A percentile compares a stretch with the other conserved stretches of the same genome.
Conservation (phyloP, 805 yeast species). For the Starmerella etchellsii region DNA sequence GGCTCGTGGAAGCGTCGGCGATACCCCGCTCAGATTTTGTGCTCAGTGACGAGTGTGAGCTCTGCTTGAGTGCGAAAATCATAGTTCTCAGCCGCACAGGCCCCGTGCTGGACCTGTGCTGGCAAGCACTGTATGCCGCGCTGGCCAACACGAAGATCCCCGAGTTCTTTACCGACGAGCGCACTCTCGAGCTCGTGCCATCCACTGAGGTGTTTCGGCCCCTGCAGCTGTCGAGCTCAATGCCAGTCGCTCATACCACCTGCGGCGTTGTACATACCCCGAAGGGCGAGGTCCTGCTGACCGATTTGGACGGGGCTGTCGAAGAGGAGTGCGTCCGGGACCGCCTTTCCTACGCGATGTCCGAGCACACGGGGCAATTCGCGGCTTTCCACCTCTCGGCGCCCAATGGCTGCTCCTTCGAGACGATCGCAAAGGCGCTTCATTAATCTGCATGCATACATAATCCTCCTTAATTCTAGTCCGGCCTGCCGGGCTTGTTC, state of each 20-base stretch:
- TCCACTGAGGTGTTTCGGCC: slow-evolving; percentile 20
- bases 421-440: not conserved
- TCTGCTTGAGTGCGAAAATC: slow-evolving; percentile 56
- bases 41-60: slow-evolving; percentile 29
- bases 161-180: slow-evolving; percentile 45
- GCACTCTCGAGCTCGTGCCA: slow-evolving; percentile 34
- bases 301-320: slow-evolving; percentile 75
- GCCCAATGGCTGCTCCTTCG: slow-evolving; percentile 3
- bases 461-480: too few species aligned
- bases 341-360: slow-evolving; percentile 35
- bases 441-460: too few species aligned
- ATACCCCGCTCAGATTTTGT: slow-evolving; percentile 31
- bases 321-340: slow-evolving; percentile 55
- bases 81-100: slow-evolving; percentile 73
- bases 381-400: not conserved
- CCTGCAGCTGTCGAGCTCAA: slow-evolving; percentile 32
- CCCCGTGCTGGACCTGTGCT: slow-evolving; percentile 65
- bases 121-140: slow-evolving; percentile 55
- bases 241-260: slow-evolving; percentile 30
- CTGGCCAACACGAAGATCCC: slow-evolving; percentile 52
- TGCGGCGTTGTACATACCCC: slow-evolving; percentile 38
- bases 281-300: slow-evolving; percentile 36
- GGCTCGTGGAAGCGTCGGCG: slow-evolving; percentile 45
- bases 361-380: not conserved
- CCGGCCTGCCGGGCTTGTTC: too few species aligned